Base-by-base conservation (phyloP, 2,329 filamentous ascomycete genomes). In the Geosmithia flava region DNA sequence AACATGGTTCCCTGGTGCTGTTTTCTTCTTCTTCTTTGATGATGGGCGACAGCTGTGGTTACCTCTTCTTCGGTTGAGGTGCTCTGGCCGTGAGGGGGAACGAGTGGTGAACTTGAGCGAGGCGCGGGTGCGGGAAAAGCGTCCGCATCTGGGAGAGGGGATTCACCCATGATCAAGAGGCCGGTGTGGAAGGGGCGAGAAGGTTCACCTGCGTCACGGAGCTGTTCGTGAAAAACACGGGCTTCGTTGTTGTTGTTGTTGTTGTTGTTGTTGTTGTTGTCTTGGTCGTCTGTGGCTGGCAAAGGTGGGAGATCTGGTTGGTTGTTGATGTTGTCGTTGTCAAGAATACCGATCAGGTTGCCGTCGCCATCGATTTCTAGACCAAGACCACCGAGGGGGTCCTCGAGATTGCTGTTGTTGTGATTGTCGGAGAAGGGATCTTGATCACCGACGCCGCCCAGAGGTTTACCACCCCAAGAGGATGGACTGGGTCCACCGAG, bases 341-440 rank as follows among this genome's bases (percentile, higher is more conserved):
- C 68, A 13, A 61, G 50, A 3, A 67, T 53, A 20, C 64, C 63
- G 41, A 73, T 54, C 37, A 77, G 56, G 50, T 76, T 76, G 39
- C 75, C 75, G 10, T 76, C 59, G 20, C 61, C 68, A 51, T 76
- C 74, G 47, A 78, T 70, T n/a, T 69, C 65, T 23, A 78, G 62
- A 2, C 67, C 68, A 53, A 72, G 64, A 23, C 69, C 68, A 0
- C 61, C 61, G 19, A 67, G 67, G 0, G 60, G 15, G 6, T 37
- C 60, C n/a, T n/a, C n/a, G n/a, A n/a, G n/a, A n/a, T n/a, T n/a
- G 19, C 67, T 54, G 5, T 70, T 67, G 19, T 67, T 54, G 4
- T 70, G 67, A 11, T 72, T 66, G 0, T 65, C 63, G 8, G 55
- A 62, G 17, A 71, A 63, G 2, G 62, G 60, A 27, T 62, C 59